Conservation (phyloP, 1,284 basidiomycete genomes). For the Tilletia caries region DNA sequence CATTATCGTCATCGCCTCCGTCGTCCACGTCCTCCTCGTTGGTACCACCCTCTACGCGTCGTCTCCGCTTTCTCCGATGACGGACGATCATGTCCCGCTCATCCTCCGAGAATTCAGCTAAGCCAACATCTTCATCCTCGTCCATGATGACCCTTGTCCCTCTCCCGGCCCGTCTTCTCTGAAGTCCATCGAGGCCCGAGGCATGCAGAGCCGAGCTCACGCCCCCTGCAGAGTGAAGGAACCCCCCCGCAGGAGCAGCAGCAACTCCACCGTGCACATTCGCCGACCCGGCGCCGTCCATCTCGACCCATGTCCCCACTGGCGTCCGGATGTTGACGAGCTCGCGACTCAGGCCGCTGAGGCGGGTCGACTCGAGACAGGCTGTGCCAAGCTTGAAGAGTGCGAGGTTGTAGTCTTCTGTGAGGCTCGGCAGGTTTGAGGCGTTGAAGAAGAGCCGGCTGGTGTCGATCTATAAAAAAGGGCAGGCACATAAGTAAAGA, state of each 20-base stretch:
- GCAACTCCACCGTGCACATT: slow-evolving; percentile 21
- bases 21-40: background rate
- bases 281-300: slow-evolving; percentile 27
- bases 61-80: too few relatives aligned
- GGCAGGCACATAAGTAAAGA: slow-evolving; percentile 9
- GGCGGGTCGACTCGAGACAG: slow-evolving; percentile 45
- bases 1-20: background rate
- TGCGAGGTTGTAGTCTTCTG: slow-evolving; percentile 45
- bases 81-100: background rate
- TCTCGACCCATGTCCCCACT: slow-evolving; percentile 41
- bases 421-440: slow-evolving; percentile 31
- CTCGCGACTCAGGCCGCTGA: slow-evolving; percentile 39
- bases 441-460: slow-evolving; percentile 33
- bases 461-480: slow-evolving; percentile 26
- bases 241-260: background rate
- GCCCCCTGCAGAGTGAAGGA: too few relatives aligned
- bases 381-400: slow-evolving; percentile 47
- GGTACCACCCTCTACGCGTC: too few relatives aligned
- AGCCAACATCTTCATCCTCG: too few relatives aligned
- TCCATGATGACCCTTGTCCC: too few relatives aligned
- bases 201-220: too few relatives aligned
- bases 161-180: too few relatives aligned
- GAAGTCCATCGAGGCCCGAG: too few relatives aligned
- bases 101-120: background rate
- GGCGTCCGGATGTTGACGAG: slow-evolving; percentile 31